These are phyloP conservation scores for Eucalyptus shirleyi DNA, from an alignment of 345 rosid species.

Conservation along the genomic window DNA sequence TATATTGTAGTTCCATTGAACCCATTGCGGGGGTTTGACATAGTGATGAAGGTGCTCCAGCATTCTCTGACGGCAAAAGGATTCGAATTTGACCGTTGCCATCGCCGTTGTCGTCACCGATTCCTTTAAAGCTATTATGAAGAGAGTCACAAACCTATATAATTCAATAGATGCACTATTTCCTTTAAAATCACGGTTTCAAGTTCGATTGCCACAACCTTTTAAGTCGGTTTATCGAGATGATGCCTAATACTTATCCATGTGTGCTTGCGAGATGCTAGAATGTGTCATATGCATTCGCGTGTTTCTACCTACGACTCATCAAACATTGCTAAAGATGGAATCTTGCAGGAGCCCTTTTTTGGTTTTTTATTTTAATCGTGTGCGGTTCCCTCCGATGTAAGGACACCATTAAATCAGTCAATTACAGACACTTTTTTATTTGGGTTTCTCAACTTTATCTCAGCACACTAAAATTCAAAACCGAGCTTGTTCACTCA, in stretches of 20 bases:
- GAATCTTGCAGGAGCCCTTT: not conserved
- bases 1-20: not conserved
- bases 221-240: not conserved
- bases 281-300: not conserved
- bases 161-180: fast-evolving
- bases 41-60: not conserved
- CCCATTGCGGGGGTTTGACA: not conserved
- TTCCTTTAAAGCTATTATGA: not conserved
- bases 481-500: not conserved
- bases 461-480: not conserved
- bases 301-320: not conserved
- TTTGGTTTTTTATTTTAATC: not conserved
- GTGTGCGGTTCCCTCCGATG: not conserved
- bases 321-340: not conserved
- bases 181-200: not conserved
- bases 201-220: not conserved
- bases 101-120: fast-evolving
- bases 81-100: not conserved
- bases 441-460: not conserved
- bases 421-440: not conserved
- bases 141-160: not conserved
- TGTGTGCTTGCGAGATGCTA: not conserved
- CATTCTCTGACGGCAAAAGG: not conserved
- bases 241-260: not conserved
- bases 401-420: not conserved